Base-by-base conservation (phyloP, 2,329 filamentous ascomycete genomes). In the Talaromyces sp. region DNA sequence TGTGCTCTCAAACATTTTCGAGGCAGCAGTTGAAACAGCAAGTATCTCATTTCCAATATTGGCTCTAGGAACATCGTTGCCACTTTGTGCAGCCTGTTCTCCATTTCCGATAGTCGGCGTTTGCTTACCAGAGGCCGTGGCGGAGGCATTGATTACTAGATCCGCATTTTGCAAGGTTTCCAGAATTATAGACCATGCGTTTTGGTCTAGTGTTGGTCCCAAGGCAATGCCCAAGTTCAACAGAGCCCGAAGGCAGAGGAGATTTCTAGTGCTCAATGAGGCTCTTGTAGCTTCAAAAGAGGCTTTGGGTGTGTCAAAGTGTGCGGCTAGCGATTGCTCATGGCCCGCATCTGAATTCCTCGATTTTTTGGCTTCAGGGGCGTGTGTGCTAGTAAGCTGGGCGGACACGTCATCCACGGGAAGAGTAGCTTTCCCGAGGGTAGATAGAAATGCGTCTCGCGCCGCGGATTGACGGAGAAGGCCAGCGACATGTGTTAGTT, bases 161-260 rank as follows among this genome's bases (percentile, higher is more conserved):
- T 98, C 95, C 2, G 94, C 93, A 75, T 97, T 92, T 72, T 97
- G 93, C 8, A 99, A 80, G 0, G 93, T 96, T 72, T 96, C 93
- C 1, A 99, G 84, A 17, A 99, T 84, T 65, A 99, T 98, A 1
- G 88, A 89, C 91, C 96, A 99, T 0, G 94, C 75, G 65, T 73
- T 91, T 15, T 85, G 83, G 41, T 90, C 89, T 0, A 99, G 83
- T 0, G 92, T 97, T 3, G 95, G 93, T 0, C 95, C 95, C 1
- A 99, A 80, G 2, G 95, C 95, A 72, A 98, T 99, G 1, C 95
- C 95, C 3, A 99, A 80, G 70, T 99, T 99, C n/a, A 99, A 81
- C 17, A 99, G 83, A 35, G 95, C 95, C 72, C 96, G 85, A 50
- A 99, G 81, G 71, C 95, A 99, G 1, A 98, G 82, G 3, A 99